phyloP scores from a whole-genome alignment of 2,329 filamentous ascomycete genomes.

The Aspergillus pseudotamarii region DNA sequence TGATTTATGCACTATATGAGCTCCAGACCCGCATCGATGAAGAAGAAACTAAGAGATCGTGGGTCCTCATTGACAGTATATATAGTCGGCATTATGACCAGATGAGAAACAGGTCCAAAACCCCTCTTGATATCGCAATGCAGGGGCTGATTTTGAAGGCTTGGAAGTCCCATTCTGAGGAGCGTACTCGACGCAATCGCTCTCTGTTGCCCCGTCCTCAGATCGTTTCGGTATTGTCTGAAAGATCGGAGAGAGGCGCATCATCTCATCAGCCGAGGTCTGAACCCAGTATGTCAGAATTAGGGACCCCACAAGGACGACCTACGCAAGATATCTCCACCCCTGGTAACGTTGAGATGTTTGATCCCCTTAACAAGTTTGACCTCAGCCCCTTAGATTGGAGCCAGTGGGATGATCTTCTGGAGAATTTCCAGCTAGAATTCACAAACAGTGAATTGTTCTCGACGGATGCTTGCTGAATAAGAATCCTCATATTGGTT shows the following conservation, averaged over 20 bases:
- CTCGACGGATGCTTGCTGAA: not conserved
- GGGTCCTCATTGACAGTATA: conserved; percentile 49
- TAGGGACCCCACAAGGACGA: not conserved
- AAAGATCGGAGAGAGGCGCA: not conserved
- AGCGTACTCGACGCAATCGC: conserved; percentile 22
- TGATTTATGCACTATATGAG: conserved; percentile 54
- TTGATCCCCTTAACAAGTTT: conserved; percentile 1
- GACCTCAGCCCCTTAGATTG: conserved; percentile 29
- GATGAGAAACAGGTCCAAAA: conserved; percentile 18
- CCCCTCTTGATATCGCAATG: conserved; percentile 27
- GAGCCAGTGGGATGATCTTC: conserved; percentile 32
- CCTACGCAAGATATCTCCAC: not conserved
- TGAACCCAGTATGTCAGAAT: not conserved
- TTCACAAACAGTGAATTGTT: conserved; percentile 2
- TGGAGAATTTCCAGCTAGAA: conserved; percentile 29
- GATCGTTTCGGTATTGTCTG: conserved; percentile 17
- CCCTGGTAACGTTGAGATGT: not conserved
- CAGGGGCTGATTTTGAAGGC: conserved; percentile 31
- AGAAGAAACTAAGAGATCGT: conserved; percentile 43
- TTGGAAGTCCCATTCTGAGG: conserved; percentile 28
- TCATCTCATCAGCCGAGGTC: not conserved
- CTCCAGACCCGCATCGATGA: conserved; percentile 40
- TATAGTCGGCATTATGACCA: conserved; percentile 44
- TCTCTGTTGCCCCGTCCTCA: conserved; percentile 24
- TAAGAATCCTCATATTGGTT: not conserved